Base-by-base conservation (phyloP, 192 early-diverging fungal genomes). In the Backusella mclennaniae region DNA sequence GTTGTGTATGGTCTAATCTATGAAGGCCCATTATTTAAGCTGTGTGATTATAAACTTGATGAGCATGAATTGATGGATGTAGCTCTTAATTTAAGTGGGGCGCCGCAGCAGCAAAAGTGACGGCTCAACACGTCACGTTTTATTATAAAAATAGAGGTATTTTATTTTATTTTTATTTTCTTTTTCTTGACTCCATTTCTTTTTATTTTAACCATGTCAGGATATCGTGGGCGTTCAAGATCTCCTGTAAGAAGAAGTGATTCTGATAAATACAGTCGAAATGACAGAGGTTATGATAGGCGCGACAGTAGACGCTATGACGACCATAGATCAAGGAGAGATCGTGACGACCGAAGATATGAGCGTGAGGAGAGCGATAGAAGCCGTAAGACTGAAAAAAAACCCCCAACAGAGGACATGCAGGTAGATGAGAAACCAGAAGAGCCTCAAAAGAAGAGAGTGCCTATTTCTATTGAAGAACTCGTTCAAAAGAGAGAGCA, bases 381-480 rank as follows among this genome's bases (percentile, higher is more conserved):
- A 33, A 33, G 2, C n/a, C 33, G 41, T 31, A 76, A 78, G 41
- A 67, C 35, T 14, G 35, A 44, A 35, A 78, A 23, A 29, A 69
- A 31, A 75, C 59, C 39, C 36, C 11, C 33, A 6, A 35, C 42
- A 59, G n/a, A 36, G 35, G 21, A 66, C 23, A 80, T 53, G 67
- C 71, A 41, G 52, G 79, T 53, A 19, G 19, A 35, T n/a, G 53
- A 84, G n/a, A 80, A 69, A 12, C 41, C 39, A 9, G 21, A 35
- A 26, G 56, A 72, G 4, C 59, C 35, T n/a, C 66, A 26, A 63
- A 66, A 59, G 14, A 86, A 80, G n/a, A 36, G 44, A 71, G 89
- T 89, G 0, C 94, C 94, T 23, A 80, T 95, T 11, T 95, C 94
- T 4, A 76, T 95, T 33, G 93, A 95, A 66, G 94, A 95, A 59